Conservation (phyloP, 768 basidiomycete genomes). For the Pholiota microspora region DNA sequence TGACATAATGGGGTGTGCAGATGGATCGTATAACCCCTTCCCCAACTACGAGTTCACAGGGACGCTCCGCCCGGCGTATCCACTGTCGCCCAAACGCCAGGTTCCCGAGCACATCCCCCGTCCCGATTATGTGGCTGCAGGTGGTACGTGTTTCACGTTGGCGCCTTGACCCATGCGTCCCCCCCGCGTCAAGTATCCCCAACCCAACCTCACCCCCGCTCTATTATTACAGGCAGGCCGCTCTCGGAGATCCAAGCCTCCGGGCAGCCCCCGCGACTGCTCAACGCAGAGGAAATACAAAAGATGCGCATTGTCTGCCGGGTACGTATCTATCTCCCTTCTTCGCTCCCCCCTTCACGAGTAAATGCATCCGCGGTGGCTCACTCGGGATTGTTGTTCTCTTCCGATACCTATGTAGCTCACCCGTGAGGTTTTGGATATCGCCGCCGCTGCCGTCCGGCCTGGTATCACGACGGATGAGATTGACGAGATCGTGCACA, state of each 20-base stretch:
- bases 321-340: conserved; percentile 43
- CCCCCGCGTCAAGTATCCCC: no score
- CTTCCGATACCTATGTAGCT: conserved; percentile 46
- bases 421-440: conserved; percentile 88
- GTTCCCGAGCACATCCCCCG: conserved; percentile 83
- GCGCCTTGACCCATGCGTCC: conserved; percentile 12
- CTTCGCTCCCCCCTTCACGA: neutral
- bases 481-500: conserved; percentile 90
- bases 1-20: conserved; percentile 30
- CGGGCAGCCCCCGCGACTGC: conserved; percentile 63
- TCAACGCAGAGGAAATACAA: conserved; percentile 74
- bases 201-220: neutral
- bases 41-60: conserved; percentile 79
- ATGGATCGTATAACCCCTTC: conserved; percentile 81
- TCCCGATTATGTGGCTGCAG: conserved; percentile 82
- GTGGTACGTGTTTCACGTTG: conserved; percentile 26
- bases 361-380: neutral
- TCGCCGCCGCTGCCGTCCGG: conserved; percentile 78
- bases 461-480: conserved; percentile 98
- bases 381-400: neutral
- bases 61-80: conserved; percentile 77
- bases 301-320: conserved; percentile 86
- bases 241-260: conserved; percentile 53
- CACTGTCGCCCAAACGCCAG: conserved; percentile 72
- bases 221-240: conserved; percentile 47